phyloP scores from a whole-genome alignment of 331 rosid species.

The Stylosanthes scabra region DNA sequence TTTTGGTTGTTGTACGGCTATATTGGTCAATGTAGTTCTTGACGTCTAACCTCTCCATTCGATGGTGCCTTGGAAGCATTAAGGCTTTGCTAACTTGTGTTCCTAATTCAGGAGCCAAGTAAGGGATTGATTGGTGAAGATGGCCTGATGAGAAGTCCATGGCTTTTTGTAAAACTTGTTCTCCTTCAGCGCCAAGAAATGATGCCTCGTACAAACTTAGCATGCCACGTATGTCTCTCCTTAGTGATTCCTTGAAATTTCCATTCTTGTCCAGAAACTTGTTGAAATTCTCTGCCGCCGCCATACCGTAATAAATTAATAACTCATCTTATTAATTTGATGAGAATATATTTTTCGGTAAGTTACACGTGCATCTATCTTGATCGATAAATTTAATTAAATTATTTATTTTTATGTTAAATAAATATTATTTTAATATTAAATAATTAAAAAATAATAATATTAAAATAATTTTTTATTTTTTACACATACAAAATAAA shows the following conservation, averaged over 20 bases:
- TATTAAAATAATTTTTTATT: too few relatives aligned
- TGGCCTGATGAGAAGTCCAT: conserved; percentile 44
- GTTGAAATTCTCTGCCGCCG: conserved; percentile 31
- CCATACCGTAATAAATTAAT: background rate
- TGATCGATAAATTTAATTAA: background rate
- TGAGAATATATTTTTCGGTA: too few relatives aligned
- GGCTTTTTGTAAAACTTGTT: conserved; percentile 38
- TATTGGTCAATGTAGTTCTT: conserved; percentile 48
- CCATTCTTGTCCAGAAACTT: conserved; percentile 42
- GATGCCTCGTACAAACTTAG: conserved; percentile 52
- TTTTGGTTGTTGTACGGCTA: conserved; percentile 12
- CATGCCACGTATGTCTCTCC: conserved; percentile 43
- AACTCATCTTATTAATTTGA: too few relatives aligned
- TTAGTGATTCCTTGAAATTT: conserved; percentile 43
- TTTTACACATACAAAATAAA: too few relatives aligned
- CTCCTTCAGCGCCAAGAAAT: conserved; percentile 41
- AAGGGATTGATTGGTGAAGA: conserved; percentile 30
- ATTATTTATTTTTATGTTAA: too few relatives aligned
- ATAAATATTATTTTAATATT: too few relatives aligned
- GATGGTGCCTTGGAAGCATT: conserved; percentile 51
- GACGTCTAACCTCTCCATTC: conserved; percentile 52
- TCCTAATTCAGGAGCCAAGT: conserved; percentile 13
- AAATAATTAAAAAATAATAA: too few relatives aligned
- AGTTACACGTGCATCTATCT: too few relatives aligned
- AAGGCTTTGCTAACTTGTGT: conserved; percentile 24